Base-by-base conservation (phyloP, 75 land plant genomes). In the Pinus tabuliformis region DNA sequence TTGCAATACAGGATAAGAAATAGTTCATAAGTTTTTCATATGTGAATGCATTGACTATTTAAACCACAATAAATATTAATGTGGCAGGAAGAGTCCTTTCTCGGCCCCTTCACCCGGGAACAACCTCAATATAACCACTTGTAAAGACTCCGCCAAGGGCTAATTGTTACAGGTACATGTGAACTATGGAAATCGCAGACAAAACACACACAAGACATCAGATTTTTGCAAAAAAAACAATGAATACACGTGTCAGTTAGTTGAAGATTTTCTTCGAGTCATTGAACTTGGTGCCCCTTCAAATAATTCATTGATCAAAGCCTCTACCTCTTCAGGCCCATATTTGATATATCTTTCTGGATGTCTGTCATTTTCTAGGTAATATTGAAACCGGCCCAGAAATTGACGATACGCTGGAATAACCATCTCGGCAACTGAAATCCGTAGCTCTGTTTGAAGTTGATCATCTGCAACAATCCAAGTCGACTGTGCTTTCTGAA, bases 391-490 rank as follows among this genome's bases (percentile, higher is more conserved):
- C 60, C 97, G 74, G 8, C 92, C 97, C 2, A 89, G 60, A 77
- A 94, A 94, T 0, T 92, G 75, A 9, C 97, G 73, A 76, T 94
- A 94, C 3, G 97, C 97, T 18, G 93, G 92, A 15, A 91, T 81
- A 66, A 94, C 78, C 83, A 91, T 82, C 14, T 88, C 90, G 16
- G 90, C 77, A 17, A 94, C 72, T 16, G 97, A 94, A 5, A 94
- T 86, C 70, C 89, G 52, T n/a, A 94, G 87, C 88, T 94, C 97
- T 56, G 92, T 86, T 68, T 83, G 84, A 66, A 94, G 85, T 79
- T 91, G 97, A 71, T 84, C 87, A 58, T 94, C 97, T 73, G 84
- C 81, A 58, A 94, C 92, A 22, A 84, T 79, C 97, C 97, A 94
- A 11, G 81, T 39, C 77, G 89, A 86, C 77, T 94, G 97, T 20